Base-by-base conservation (phyloP, 768 basidiomycete species). In the Fomitopsis pulvina region DNA sequence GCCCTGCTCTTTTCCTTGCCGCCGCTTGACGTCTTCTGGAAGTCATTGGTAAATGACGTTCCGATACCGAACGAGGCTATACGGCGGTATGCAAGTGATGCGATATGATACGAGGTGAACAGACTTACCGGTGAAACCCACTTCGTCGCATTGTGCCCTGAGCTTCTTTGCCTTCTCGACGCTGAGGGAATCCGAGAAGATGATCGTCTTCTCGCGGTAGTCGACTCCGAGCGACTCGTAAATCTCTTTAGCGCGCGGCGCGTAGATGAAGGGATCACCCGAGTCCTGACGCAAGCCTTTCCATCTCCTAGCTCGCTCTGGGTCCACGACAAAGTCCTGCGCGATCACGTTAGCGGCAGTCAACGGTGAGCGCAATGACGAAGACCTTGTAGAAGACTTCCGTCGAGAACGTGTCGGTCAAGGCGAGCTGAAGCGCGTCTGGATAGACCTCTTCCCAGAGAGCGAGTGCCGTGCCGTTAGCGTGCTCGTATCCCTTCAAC, bases 331-430 rank as follows among this genome's bases (percentile, higher is more conserved):
- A 38, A 88, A 81, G 56, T 85, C 84, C 85, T 87, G 52, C 8
- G 21, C 5, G 24, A 37, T 4, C 4, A 4, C 34, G 14, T 37
- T 4, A 37, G 14, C 14, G 34, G 14, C 32, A 3, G n/a, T 18
- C 4, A 4, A 16, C 4, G 4, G 5, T 25, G 40, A 25, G 43
- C 18, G 40, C 26, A 25, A 9, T 14, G 12, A 11, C 6, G 38
- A 58, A 22, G 62, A 79, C 92, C 69, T 80, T 76, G 72, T 92
- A 93, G 69, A 97, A 98, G 0, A 79, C 82, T 27, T 78, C 68
- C 1, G 88, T 90, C 5, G 93, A 88, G 67, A 96, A 98, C 0
- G 96, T 99, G 68, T 99, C 96, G 12, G 96, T 96, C 28, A 97
- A 71, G 18, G 93, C 92, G 51, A 91, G 78, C 47, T 85, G 76